Conservation (phyloP, 208 protist species). For the Phytomonas sp. region DNA sequence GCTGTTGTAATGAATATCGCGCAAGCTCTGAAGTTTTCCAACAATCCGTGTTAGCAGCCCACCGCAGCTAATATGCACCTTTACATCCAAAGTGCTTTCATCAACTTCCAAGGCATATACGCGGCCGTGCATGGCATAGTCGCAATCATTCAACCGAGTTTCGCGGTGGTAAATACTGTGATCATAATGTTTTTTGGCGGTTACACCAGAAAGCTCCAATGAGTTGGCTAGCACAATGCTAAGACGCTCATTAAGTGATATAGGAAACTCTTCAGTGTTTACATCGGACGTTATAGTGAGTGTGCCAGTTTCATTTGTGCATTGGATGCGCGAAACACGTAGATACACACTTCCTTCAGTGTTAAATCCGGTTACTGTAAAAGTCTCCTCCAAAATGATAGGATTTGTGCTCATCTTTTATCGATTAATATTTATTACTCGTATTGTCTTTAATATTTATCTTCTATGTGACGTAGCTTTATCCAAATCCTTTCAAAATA, state of each 20-base stretch:
- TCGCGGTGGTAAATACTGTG: conserved; percentile 85
- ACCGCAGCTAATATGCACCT: conserved; percentile 95
- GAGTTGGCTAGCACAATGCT: conserved; percentile 92
- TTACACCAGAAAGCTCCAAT: conserved; percentile 80
- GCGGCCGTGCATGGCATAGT: conserved; percentile 97
- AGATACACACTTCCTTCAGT: conserved; percentile 74
- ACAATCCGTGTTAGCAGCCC: conserved; percentile 94
- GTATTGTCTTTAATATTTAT: neutral
- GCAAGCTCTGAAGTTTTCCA: conserved; percentile 83
- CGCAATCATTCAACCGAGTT: conserved; percentile 92
- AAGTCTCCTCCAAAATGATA: conserved; percentile 88
- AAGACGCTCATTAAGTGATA: conserved; percentile 88
- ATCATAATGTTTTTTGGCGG: conserved; percentile 80
- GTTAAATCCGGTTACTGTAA: conserved; percentile 75
- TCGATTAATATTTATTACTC: neutral
- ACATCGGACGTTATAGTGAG: conserved; percentile 87
- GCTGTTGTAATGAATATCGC: conserved; percentile 88
- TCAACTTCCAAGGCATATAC: conserved; percentile 93
- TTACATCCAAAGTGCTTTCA: conserved; percentile 72
- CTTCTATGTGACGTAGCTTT: neutral
- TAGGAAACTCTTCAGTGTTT: conserved; percentile 95
- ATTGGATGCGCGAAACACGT: conserved; percentile 80
- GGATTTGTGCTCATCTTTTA: conserved; percentile 46
- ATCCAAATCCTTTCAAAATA: neutral
- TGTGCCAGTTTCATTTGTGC: conserved; percentile 64